These are phyloP conservation scores for Fraxinus platypoda DNA, from an alignment of 305 asterid species.

Conservation along the genomic window DNA sequence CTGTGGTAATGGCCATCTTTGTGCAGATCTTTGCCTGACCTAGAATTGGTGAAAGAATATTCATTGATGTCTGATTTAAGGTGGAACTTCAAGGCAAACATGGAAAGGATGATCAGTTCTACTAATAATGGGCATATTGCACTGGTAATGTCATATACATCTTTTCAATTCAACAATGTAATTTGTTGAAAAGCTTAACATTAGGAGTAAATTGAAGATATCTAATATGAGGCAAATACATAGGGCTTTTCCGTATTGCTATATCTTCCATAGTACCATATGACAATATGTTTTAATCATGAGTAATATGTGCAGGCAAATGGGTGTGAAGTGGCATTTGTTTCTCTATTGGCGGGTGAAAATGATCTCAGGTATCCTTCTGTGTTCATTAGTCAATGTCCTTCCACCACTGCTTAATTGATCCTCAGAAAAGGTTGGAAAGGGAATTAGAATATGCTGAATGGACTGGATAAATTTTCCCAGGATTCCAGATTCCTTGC, in stretches of 20 bases:
- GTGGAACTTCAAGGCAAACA: conserved; percentile 79
- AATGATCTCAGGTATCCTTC: conserved; percentile 72
- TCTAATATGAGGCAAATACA: not conserved
- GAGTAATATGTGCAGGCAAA: conserved; percentile 45
- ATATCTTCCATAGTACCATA: not conserved
- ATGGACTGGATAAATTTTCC: conserved; percentile 18
- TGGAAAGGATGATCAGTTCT: conserved; percentile 71
- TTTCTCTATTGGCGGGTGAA: conserved; percentile 63
- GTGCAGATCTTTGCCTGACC: conserved; percentile 86
- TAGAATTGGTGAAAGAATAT: conserved; percentile 63
- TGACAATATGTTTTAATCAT: conserved; percentile 20
- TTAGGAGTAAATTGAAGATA: not conserved
- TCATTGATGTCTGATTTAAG: conserved; percentile 64
- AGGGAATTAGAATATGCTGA: conserved; percentile 20
- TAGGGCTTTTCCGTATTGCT: not conserved
- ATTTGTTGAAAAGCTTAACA: not conserved
- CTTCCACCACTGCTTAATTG: conserved; percentile 24
- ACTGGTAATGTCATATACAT: conserved; percentile 50
- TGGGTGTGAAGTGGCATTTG: conserved; percentile 77
- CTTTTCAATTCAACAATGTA: conserved; percentile 13
- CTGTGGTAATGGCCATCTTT: conserved; percentile 23
- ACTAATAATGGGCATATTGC: conserved; percentile 56
- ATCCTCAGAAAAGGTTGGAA: conserved; percentile 4
- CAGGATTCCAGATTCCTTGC: conserved; percentile 82
- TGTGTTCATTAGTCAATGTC: conserved; percentile 19